Evolutionary conservation across 2,329 filamentous ascomycete genomes (phyloP).

Genomic region (Chrysoporthe puriensis): DNA sequence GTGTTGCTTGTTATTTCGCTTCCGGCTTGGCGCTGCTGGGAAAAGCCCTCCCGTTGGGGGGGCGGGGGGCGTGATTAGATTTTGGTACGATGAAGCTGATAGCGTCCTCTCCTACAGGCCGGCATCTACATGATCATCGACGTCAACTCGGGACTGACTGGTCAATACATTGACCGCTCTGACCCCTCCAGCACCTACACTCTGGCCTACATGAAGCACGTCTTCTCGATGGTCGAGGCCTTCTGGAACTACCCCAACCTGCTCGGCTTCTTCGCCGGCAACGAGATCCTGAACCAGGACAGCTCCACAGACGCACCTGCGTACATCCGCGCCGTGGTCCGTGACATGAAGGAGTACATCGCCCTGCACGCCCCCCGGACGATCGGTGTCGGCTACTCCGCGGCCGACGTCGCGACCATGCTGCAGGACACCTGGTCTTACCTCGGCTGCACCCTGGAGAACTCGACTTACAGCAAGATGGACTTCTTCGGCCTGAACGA

Average conservation of each 20-base stretch:
- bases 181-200: conserved; percentile 54
- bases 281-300: conserved; percentile 71
- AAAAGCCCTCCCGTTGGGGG: background rate
- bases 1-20: background rate
- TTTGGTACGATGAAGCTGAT: background rate
- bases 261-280: conserved; percentile 70
- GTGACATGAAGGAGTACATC: conserved; percentile 78
- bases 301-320: conserved; percentile 63
- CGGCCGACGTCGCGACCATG: conserved; percentile 71
- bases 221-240: conserved; percentile 62
- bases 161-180: conserved; percentile 55
- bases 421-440: conserved; percentile 74
- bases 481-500: conserved; percentile 77
- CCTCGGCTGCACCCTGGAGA: conserved; percentile 63
- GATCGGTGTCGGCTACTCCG: conserved; percentile 76
- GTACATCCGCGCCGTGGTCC: conserved; percentile 70
- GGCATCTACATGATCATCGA: conserved; percentile 51
- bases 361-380: conserved; percentile 65
- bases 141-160: conserved; percentile 61
- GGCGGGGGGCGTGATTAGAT: background rate
- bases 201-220: conserved; percentile 59
- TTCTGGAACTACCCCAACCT: conserved; percentile 65
- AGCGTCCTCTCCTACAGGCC: conserved; percentile 37
- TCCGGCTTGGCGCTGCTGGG: background rate
- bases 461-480: conserved; percentile 58